Percentiles rank a stretch among this genome's conserved stretches.
Evolutionary conservation across 2,329 filamentous ascomycete species (phyloP).

Genomic region (Fusarium anguioides): DNA sequence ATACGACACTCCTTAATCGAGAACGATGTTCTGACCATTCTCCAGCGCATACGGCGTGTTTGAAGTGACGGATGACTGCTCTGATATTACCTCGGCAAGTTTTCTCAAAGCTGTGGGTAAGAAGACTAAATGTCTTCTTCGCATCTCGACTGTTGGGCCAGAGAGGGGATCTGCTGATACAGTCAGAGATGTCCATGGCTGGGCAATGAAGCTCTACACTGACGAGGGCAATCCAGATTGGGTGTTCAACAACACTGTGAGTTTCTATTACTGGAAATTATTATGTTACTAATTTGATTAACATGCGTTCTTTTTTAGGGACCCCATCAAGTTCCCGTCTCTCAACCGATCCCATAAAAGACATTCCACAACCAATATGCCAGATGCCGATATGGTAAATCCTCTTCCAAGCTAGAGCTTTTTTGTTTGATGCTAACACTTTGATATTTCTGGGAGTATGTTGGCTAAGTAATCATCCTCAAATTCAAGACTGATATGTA

Average conservation of each 20-base stretch:
- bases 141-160: constrained; percentile 79
- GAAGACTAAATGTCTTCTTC: constrained; percentile 70
- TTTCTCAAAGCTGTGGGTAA: constrained; percentile 70
- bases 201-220: constrained; percentile 66
- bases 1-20: too few species aligned
- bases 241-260: constrained; percentile 76
- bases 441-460: constrained; percentile 51
- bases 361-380: constrained; percentile 77
- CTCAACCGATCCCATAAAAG: constrained; percentile 85
- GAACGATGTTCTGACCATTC: too few species aligned
- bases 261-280: not conserved
- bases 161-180: constrained; percentile 76
- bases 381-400: constrained; percentile 68
- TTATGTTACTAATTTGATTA: not conserved
- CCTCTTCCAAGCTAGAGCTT: too few species aligned
- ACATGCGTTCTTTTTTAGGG: constrained; percentile 81
- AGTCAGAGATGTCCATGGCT: constrained; percentile 78
- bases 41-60: constrained; percentile 66
- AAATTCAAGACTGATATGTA: not conserved
- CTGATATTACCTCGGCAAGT: constrained; percentile 73
- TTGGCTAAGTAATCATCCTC: too few species aligned
- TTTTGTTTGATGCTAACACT: too few species aligned
- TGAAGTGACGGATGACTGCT: constrained; percentile 67
- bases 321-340: constrained; percentile 79
- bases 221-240: constrained; percentile 79